Evolutionary conservation across 371 early-diverging fungal species (phyloP).

Genomic region (Mortierella sp.): DNA sequence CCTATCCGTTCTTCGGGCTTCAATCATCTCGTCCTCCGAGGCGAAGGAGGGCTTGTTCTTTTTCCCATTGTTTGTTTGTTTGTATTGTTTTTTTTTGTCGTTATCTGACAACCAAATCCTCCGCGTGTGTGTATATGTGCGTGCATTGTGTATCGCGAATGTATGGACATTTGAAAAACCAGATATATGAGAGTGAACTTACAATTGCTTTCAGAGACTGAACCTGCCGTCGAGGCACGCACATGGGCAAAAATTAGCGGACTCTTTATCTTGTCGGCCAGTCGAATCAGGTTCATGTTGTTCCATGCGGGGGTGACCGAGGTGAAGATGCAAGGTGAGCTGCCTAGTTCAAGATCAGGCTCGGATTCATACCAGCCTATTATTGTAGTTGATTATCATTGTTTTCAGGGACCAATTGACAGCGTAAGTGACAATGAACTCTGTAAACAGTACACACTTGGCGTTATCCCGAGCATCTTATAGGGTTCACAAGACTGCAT

Average conservation of each 20-base stretch:
- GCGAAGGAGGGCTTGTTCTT: neutral
- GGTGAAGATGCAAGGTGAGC: slow-evolving; percentile 88
- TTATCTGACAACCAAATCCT: neutral
- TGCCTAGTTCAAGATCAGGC: slow-evolving; percentile 57
- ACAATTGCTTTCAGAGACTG: slow-evolving; percentile 89
- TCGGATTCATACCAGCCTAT: slow-evolving; percentile 80
- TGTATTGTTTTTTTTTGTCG: neutral
- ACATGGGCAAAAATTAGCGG: slow-evolving; percentile 90
- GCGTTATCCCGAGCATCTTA: neutral
- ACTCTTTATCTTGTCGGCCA: slow-evolving; percentile 87
- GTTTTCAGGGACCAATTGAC: neutral
- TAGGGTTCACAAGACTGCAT: neutral
- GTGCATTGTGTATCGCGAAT: neutral
- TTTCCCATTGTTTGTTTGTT: neutral
- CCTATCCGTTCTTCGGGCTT: neutral
- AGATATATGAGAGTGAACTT: slow-evolving; percentile 14
- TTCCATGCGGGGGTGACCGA: slow-evolving; percentile 93
- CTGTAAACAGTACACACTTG: neutral
- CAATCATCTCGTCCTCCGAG: neutral
- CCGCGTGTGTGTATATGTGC: neutral
- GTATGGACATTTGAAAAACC: neutral
- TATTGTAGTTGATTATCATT: neutral
- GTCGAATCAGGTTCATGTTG: slow-evolving; percentile 83
- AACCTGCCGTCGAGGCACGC: slow-evolving; percentile 84
- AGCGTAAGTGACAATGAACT: neutral